Conservation (phyloP, 768 basidiomycete species). For the Mycena sanguinolenta region DNA sequence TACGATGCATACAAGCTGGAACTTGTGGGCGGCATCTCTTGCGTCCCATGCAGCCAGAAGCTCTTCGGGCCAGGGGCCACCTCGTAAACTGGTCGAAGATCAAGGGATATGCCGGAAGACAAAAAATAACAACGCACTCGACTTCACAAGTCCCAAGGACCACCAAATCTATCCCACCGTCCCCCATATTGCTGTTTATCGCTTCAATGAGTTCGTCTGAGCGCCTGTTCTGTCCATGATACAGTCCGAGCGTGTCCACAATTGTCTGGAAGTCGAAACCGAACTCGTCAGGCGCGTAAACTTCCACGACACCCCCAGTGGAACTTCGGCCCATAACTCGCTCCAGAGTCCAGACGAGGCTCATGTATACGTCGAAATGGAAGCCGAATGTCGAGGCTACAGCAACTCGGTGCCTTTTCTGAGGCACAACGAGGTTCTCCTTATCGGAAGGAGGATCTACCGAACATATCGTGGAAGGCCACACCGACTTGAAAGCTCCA, state of each 20-base stretch:
- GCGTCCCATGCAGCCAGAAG: slow-evolving; percentile 53
- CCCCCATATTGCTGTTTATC: slow-evolving; percentile 38
- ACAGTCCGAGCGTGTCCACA: slow-evolving; percentile 48
- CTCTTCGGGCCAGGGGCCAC: slow-evolving; percentile 40
- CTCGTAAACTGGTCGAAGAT: slow-evolving; percentile 38
- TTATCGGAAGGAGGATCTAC: not conserved
- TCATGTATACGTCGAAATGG: slow-evolving; percentile 56
- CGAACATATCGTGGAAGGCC: not conserved
- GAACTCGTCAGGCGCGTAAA: slow-evolving; percentile 49
- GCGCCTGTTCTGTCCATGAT: slow-evolving; percentile 43
- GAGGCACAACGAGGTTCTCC: slow-evolving; percentile 10
- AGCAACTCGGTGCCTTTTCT: slow-evolving; percentile 45
- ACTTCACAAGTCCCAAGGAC: slow-evolving; percentile 61
- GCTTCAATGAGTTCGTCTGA: slow-evolving; percentile 45
- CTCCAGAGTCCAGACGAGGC: slow-evolving; percentile 49
- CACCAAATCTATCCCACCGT: slow-evolving; percentile 51
- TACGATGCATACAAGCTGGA: slow-evolving; percentile 57
- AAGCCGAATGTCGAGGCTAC: slow-evolving; percentile 51
- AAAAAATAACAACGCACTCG: slow-evolving; percentile 47
- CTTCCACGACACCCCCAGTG: slow-evolving; percentile 42
- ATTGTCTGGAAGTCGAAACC: slow-evolving; percentile 48
- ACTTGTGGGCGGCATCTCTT: slow-evolving; percentile 52
- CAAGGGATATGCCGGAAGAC: not conserved
- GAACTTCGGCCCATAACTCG: slow-evolving; percentile 41
- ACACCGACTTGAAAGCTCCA: not conserved